phyloP scores from a whole-genome alignment of 768 basidiomycete species.

The Mycena kentingensis region DNA sequence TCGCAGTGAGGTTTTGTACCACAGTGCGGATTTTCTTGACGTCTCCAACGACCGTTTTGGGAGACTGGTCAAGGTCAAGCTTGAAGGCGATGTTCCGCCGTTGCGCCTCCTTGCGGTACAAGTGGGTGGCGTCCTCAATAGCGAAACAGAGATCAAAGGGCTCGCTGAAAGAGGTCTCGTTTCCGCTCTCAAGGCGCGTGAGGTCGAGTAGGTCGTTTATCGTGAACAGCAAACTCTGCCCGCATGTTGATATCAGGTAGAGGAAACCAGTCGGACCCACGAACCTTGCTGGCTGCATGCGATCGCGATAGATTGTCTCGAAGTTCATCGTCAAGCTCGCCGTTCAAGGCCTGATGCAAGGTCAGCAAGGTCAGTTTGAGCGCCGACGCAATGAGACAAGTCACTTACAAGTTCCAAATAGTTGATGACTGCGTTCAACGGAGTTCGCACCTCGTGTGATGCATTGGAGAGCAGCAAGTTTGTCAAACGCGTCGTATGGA shows the following conservation, averaged over 20 bases:
- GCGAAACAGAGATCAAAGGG: conserved; percentile 66
- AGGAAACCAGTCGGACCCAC: too few species aligned
- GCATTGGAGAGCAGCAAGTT: conserved; percentile 78
- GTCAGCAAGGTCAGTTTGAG: too few species aligned
- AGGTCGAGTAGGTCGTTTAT: conserved; percentile 84
- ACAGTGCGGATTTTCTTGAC: conserved; percentile 73
- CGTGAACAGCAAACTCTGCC: conserved; percentile 70
- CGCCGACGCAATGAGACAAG: too few species aligned
- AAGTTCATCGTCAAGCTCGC: conserved; percentile 70
- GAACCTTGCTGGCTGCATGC: conserved; percentile 74
- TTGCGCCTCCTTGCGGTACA: conserved; percentile 68
- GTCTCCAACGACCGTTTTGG: conserved; percentile 69
- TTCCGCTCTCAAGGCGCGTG: conserved; percentile 73
- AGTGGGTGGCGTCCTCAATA: conserved; percentile 60
- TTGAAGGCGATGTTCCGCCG: conserved; percentile 61
- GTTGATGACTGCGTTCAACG: conserved; percentile 85
- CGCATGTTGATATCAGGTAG: neutral
- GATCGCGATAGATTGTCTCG: conserved; percentile 72
- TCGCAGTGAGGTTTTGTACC: conserved; percentile 76
- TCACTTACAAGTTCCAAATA: too few species aligned
- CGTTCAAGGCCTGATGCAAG: conserved; percentile 77
- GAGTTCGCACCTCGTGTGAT: conserved; percentile 81
- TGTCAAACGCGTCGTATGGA: conserved; percentile 72
- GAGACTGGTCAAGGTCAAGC: conserved; percentile 55
- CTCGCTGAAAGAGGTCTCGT: conserved; percentile 74